phyloP scores from a whole-genome alignment of 129 eudicot genomes.

The Centaurea solstitialis region DNA sequence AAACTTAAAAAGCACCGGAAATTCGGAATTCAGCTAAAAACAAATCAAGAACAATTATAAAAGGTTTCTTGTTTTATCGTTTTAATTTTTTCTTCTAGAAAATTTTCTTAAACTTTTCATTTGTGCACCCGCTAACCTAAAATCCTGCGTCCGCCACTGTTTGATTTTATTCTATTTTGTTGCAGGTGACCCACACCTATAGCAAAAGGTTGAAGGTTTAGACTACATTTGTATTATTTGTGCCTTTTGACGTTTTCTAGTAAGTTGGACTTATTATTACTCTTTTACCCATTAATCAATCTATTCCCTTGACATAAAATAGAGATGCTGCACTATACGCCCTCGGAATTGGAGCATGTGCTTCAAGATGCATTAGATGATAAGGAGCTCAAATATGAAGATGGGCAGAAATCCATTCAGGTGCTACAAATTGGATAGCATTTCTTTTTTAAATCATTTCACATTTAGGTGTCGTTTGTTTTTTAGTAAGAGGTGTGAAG shows the following conservation, averaged over 20 bases:
- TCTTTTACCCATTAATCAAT: neutral
- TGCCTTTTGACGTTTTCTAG: constrained; percentile 1
- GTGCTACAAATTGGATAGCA: no score
- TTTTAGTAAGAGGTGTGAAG: no score
- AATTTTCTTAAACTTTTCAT: no score
- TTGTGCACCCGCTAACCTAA: no score
- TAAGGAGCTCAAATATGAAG: constrained; percentile 79
- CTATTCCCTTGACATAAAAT: constrained; percentile 3
- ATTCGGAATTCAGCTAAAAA: no score
- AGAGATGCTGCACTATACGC: constrained; percentile 95
- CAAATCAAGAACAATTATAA: no score
- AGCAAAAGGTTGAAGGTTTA: constrained; percentile 53
- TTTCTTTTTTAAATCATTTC: no score
- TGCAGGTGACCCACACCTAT: constrained; percentile 62
- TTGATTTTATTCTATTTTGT: constrained; percentile 22
- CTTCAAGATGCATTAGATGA: constrained; percentile 71
- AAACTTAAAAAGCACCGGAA: no score
- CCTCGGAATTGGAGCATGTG: constrained; percentile 93
- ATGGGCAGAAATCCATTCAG: constrained; percentile 83
- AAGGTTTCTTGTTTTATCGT: no score
- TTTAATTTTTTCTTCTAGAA: no score
- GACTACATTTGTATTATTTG: neutral
- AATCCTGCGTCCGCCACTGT: neutral
- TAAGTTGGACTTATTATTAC: neutral
- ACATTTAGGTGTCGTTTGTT: no score